These are phyloP conservation scores for Samsoniella hepiali DNA, from an alignment of 2,329 filamentous ascomycete genomes.

Conservation along the genomic window DNA sequence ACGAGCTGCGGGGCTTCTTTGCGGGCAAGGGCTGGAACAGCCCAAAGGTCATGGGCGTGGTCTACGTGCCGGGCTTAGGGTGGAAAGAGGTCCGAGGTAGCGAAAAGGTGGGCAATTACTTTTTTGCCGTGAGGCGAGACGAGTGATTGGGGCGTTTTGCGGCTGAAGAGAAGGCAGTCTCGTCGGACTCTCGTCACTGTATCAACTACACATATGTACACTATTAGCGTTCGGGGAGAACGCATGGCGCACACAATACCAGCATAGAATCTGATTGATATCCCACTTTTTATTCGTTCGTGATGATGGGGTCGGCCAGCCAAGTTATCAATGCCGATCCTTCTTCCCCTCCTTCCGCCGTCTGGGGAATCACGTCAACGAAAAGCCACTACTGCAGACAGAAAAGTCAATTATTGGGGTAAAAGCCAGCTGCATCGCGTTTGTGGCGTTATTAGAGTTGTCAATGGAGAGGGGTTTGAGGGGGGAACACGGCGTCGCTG, in stretches of 20 bases:
- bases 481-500: neutral
- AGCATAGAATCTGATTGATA: neutral
- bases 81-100: conserved; percentile 82
- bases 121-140: conserved; percentile 71
- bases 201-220: conserved; percentile 1
- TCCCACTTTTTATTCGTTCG: neutral
- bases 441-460: conserved; percentile 1
- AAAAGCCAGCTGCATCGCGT: neutral
- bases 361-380: neutral
- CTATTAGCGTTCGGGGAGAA: neutral
- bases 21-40: conserved; percentile 55
- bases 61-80: conserved; percentile 86
- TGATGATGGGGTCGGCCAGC: neutral
- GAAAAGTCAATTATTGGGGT: neutral
- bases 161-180: neutral
- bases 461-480: neutral
- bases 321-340: neutral
- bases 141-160: conserved; percentile 9
- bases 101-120: conserved; percentile 91
- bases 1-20: conserved; percentile 64
- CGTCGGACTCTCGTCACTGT: neutral
- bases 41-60: conserved; percentile 69
- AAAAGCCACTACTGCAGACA: neutral
- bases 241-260: neutral
- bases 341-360: neutral